Evolutionary conservation across 169 alveolate genomes (phyloP).

Genomic region (Eimeria zaria): DNA sequence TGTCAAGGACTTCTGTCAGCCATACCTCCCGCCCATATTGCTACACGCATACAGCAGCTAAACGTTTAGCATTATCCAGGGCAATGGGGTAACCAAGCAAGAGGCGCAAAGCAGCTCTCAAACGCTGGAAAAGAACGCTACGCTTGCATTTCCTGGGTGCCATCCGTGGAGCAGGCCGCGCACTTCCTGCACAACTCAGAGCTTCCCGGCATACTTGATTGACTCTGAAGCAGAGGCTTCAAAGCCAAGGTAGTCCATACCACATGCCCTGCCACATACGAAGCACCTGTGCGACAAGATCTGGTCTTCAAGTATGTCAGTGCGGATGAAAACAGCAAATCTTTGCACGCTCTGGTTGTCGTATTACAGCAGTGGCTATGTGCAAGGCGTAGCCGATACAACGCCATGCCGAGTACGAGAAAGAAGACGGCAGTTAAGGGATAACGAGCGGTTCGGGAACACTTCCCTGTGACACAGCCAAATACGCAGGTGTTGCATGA

Average conservation of each 20-base stretch:
- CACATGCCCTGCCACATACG: neutral
- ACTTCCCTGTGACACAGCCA: neutral
- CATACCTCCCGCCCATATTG: too few species aligned
- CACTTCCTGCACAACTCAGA: slow-evolving; percentile 1
- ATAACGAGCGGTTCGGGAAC: neutral
- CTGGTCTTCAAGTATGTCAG: neutral
- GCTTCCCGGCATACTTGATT: neutral
- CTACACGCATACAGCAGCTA: neutral
- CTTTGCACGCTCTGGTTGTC: too few species aligned
- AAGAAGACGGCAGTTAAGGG: too few species aligned
- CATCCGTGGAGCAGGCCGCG: neutral
- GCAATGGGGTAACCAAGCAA: neutral
- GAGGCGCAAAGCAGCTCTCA: neutral
- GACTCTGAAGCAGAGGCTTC: neutral
- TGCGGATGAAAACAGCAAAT: too few species aligned
- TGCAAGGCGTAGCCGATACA: too few species aligned
- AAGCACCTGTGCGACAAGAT: neutral
- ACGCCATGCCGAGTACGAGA: too few species aligned
- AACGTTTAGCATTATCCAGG: neutral
- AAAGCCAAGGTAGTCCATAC: neutral
- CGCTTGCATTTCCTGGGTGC: neutral
- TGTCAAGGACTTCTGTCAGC: neutral
- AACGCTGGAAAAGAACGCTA: neutral
- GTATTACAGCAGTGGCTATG: too few species aligned
- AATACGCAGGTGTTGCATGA: neutral